Percentiles rank a stretch among this genome's conserved stretches.
Conservation (phyloP, 225 moss, liverwort and hornwort genomes). For the Pseudisothecium myosuroides region DNA sequence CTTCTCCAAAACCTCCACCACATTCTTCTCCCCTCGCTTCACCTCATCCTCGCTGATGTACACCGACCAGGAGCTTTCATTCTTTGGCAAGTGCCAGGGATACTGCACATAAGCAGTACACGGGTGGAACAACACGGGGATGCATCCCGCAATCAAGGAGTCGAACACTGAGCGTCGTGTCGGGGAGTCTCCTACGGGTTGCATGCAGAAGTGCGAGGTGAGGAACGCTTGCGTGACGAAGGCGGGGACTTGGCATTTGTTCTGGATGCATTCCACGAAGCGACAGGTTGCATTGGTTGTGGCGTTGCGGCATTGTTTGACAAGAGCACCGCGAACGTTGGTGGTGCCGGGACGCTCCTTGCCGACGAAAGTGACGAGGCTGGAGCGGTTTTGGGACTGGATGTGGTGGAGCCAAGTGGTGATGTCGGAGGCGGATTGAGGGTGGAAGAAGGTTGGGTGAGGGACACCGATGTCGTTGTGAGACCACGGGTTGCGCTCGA, state of each 20-base stretch:
- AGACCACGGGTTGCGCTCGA: slow-evolving; percentile 73
- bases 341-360: slow-evolving; percentile 52
- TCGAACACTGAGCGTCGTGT: slow-evolving; percentile 78
- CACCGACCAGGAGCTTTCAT: slow-evolving; percentile 54
- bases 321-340: slow-evolving; percentile 56
- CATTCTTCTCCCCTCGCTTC: slow-evolving; percentile 37
- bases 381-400: slow-evolving; percentile 18
- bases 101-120: slow-evolving; percentile 78
- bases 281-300: slow-evolving; percentile 7
- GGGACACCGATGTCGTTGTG: slow-evolving; percentile 59
- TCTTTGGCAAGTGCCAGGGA: slow-evolving; percentile 70
- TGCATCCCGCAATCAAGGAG: slow-evolving; percentile 71
- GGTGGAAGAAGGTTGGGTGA: slow-evolving; percentile 86
- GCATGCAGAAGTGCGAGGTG: slow-evolving; percentile 73
- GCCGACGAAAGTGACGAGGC: slow-evolving; percentile 66
- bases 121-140: slow-evolving; percentile 75
- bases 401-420: slow-evolving; percentile 41
- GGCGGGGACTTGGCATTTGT: slow-evolving; percentile 31
- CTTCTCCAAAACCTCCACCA: slow-evolving; percentile 21
- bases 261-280: slow-evolving; percentile 36
- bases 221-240: slow-evolving; percentile 54
- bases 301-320: slow-evolving; percentile 51
- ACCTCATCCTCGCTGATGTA: slow-evolving; percentile 56
- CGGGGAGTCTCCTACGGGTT: slow-evolving; percentile 73
- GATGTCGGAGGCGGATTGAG: slow-evolving; percentile 44